phyloP scores from a whole-genome alignment of 257 asterid genomes.

The Solanum clarkiae region DNA sequence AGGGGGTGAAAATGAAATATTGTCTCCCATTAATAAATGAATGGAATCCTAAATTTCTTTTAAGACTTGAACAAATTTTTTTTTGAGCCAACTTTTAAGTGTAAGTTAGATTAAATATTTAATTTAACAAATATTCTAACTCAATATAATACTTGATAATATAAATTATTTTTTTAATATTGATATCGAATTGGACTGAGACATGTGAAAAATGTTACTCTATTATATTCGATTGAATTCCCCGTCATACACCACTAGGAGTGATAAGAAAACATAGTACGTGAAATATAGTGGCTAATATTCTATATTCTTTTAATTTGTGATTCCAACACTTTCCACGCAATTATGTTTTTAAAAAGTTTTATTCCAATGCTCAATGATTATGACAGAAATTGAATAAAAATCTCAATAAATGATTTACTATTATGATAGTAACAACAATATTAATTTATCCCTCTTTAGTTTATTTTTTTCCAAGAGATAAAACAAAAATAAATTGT shows the following conservation, averaged over 20 bases:
- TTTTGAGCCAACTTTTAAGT: neutral
- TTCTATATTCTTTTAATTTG: neutral
- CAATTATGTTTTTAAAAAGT: neutral
- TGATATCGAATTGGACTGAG: neutral
- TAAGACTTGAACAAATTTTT: neutral
- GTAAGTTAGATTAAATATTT: neutral
- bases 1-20: too few species aligned
- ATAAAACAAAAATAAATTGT: neutral
- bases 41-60: neutral
- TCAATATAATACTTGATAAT: neutral
- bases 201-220: neutral
- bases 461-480: neutral
- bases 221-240: neutral
- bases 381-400: neutral
- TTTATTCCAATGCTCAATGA: neutral
- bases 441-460: neutral
- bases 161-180: neutral
- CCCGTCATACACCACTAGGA: neutral
- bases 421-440: neutral
- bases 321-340: neutral
- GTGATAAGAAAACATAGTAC: neutral
- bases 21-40: neutral
- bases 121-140: neutral
- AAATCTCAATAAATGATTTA: neutral
- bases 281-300: neutral